Base-by-base conservation (phyloP, 2,329 filamentous ascomycete species). In the Alternaria arborescens region DNA sequence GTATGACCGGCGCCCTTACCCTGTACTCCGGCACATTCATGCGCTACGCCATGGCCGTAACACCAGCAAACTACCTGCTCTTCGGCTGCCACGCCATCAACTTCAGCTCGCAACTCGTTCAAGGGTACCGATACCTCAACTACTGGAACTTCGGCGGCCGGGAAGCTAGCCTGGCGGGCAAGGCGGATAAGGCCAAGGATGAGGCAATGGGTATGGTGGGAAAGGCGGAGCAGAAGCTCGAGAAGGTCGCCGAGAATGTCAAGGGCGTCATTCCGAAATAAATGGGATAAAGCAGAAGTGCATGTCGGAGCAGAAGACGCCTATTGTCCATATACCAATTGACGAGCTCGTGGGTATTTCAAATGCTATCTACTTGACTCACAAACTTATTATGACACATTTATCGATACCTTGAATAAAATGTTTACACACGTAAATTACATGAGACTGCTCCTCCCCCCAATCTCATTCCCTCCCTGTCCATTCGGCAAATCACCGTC, bases 401-500 rank as follows among this genome's bases (percentile, higher is more conserved):
- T 36, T 36, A 5, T 36, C 32, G 11, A 16, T 36, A 36, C 32
- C 32, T 36, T 36, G 32, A 36, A 16, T 16, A 14, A 36, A 16
- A 36, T 36, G 5, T 36, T 14, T 14, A 36, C 32, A 36, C 32
- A 36, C 32, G 5, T 36, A 36, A 16, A 50, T 50, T 72, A 97
- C 95, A 98, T 98, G 79, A 99, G 83, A 80, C 93, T 98, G 71
- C 91, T 94, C 75, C 95, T 85, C 14, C 94, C 95, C 8, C 95
- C 95, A 80, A 99, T 88, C 80, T 98, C 95, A 78, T 89, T 96
- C 58, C 91, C 91, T 0, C 91, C 93, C 79, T 98, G 92, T 2
- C 95, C 95, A 78, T 91, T 94, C 61, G 89, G 92, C 92, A 99
- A 93, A 82, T 98, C 94, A 8, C 95, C 95, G 78, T 94, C 97